Conservation (phyloP, 2,329 filamentous ascomycete species). For the Botrytis byssoidea region DNA sequence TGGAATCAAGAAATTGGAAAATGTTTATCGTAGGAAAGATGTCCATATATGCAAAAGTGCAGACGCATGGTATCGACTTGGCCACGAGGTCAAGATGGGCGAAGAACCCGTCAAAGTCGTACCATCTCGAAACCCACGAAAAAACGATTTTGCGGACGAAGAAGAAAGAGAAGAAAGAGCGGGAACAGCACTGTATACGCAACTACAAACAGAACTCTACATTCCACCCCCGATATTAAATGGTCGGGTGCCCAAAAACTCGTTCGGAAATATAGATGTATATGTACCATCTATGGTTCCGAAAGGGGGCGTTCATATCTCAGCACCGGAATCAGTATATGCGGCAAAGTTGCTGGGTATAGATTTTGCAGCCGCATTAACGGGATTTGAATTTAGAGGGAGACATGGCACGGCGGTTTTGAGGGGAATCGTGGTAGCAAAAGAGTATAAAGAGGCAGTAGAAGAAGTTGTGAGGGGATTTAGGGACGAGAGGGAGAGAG, state of each 20-base stretch:
- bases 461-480: slow-evolving; percentile 66
- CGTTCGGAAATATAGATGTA: slow-evolving; percentile 90
- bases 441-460: slow-evolving; percentile 70
- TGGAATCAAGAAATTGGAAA: slow-evolving; percentile 55
- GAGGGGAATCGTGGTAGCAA: slow-evolving; percentile 72
- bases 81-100: slow-evolving; percentile 71
- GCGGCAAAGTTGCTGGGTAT: slow-evolving; percentile 76
- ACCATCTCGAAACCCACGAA: slow-evolving; percentile 45
- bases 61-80: slow-evolving; percentile 89
- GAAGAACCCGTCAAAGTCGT: slow-evolving; percentile 82
- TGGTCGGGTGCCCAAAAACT: slow-evolving; percentile 81
- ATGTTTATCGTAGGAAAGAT: slow-evolving; percentile 78
- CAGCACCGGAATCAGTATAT: slow-evolving; percentile 58
- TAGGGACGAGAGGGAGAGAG: slow-evolving; percentile 61
- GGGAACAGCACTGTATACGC: slow-evolving; percentile 58
- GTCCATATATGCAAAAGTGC: slow-evolving; percentile 75
- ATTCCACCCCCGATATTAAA: slow-evolving; percentile 70
- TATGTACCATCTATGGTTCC: slow-evolving; percentile 94
- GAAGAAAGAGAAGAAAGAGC: slow-evolving; percentile 46
- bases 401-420: slow-evolving; percentile 82
- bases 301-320: slow-evolving; percentile 72
- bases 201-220: slow-evolving; percentile 70
- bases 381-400: slow-evolving; percentile 84
- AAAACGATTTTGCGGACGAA: slow-evolving; percentile 42
- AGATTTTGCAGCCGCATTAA: slow-evolving; percentile 87